Evolutionary conservation across 176 grass and related monocot genomes (phyloP), one percentile per base, ranked within the genome.

Genomic region (Cenchrus purpureus): DNA sequence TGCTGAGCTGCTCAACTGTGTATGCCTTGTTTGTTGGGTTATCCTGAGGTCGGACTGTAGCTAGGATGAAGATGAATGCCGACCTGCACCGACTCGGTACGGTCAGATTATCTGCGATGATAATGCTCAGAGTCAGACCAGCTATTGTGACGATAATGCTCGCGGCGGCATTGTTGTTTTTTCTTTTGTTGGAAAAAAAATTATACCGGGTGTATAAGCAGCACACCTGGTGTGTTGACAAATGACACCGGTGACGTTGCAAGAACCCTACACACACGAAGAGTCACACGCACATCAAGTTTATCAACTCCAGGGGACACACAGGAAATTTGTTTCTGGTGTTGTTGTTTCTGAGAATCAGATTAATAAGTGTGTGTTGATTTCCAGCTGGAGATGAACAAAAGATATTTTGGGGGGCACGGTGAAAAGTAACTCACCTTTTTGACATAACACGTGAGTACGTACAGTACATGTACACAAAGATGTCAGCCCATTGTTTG

Each of bases 51-150:
- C 12, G 71, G 4, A 40, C 2, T 40, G 1, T 62, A 34, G 48
- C 71, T 32, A 10, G 34, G 59, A 44, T 10, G n/a, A 43, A 76
- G 32, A 46, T 19, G 37, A 85, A 77, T 9, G 34, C 79, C 67
- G 65, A 76, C 65, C 55, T 82, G 78, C 56, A 64, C 65, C 40
- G 72, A 90, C 57, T 25, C 11, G 19, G 34, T 22, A 78, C 60
- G 79, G 79, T 80, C 87, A 79, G 57, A 72, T 82, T 90, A 82
- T 90, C 57, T 78, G 72, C 20, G 31, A 86, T 65, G 88, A 86
- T 86, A 86, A 85, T 56, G 72, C 71, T 45, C 12, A 31, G 11
- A 7, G 8, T 45, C 34, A 55, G 53, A 71, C 37, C 10, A 58
- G 52, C 52, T 74, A 54, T 22, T 17, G 13, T 71, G 53, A 31